These are phyloP conservation scores for Solanum hybrid DNA, from an alignment of 305 asterid species.

Conservation along the genomic window DNA sequence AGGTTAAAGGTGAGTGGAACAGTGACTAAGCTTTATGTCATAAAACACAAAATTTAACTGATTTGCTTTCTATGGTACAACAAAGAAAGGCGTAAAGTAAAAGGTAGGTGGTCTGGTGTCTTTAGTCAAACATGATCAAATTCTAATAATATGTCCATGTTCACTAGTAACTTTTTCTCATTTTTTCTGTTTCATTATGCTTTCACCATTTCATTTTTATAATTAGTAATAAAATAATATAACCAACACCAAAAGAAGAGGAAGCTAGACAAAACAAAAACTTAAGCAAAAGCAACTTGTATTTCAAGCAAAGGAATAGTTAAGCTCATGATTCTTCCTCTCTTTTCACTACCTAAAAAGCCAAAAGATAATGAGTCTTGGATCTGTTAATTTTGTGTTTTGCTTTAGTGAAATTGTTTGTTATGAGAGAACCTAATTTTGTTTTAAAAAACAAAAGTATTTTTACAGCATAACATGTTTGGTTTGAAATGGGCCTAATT, in stretches of 20 bases:
- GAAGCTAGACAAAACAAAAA: neutral
- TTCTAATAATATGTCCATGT: neutral
- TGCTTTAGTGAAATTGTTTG: neutral
- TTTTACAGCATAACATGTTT: neutral
- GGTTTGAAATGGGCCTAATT: neutral
- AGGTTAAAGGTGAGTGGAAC: conserved; percentile 5
- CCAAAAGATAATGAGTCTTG: neutral
- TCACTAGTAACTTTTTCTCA: neutral
- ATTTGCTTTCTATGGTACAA: neutral
- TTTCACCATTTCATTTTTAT: neutral
- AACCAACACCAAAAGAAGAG: neutral
- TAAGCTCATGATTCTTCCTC: neutral
- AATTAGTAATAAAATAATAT: neutral
- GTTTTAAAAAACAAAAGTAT: neutral
- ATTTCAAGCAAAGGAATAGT: neutral
- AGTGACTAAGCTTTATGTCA: neutral
- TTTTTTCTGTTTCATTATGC: neutral
- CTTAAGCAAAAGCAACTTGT: neutral
- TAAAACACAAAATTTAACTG: neutral
- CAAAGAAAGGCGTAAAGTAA: neutral
- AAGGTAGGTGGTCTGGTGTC: neutral
- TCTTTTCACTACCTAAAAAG: neutral
- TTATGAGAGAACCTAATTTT: neutral
- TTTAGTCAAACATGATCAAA: neutral
- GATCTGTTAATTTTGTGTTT: neutral